Evolutionary conservation across 2,329 filamentous ascomycete species (phyloP).

Genomic region (Verticillium nubilum): DNA sequence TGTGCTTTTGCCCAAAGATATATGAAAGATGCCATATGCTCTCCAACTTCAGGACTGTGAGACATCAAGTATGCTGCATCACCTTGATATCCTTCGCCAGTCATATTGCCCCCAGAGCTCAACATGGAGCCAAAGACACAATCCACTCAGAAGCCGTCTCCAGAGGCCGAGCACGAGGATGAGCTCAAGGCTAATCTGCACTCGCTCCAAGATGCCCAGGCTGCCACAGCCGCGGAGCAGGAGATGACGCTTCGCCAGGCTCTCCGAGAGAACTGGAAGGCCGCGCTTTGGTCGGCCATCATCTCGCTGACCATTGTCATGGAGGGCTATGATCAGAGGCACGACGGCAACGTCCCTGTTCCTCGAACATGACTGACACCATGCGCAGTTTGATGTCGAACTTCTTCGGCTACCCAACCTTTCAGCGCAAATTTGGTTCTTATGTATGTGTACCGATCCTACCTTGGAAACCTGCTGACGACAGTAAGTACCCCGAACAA

Average conservation of each 20-base stretch:
- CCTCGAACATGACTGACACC: conserved; percentile 17
- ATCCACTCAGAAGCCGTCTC: not conserved
- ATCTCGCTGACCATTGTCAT: conserved; percentile 41
- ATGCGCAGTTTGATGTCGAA: conserved; percentile 27
- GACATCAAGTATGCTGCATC: not conserved
- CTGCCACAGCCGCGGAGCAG: conserved; percentile 16
- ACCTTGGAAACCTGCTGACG: not conserved
- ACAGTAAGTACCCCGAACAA: conserved; percentile 14
- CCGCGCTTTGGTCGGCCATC: conserved; percentile 29
- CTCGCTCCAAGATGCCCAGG: conserved; percentile 7
- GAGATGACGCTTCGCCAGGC: conserved; percentile 19
- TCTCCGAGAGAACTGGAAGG: conserved; percentile 24
- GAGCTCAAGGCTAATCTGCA: conserved; percentile 8
- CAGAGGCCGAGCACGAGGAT: conserved; percentile 5
- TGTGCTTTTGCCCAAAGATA: not conserved
- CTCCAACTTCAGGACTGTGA: not conserved
- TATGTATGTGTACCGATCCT: not conserved
- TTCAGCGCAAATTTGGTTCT: conserved; percentile 32
- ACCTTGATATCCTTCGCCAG: no score
- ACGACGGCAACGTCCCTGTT: not conserved
- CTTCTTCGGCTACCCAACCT: conserved; percentile 37
- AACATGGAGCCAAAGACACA: not conserved
- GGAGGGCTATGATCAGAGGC: conserved; percentile 43
- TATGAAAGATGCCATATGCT: not conserved
- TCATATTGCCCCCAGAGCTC: no score